A percentile compares a stretch with the other conserved stretches of the same genome.
Conservation (phyloP, 2,329 filamentous ascomycete genomes). For the Fusarium keratoplasticum region DNA sequence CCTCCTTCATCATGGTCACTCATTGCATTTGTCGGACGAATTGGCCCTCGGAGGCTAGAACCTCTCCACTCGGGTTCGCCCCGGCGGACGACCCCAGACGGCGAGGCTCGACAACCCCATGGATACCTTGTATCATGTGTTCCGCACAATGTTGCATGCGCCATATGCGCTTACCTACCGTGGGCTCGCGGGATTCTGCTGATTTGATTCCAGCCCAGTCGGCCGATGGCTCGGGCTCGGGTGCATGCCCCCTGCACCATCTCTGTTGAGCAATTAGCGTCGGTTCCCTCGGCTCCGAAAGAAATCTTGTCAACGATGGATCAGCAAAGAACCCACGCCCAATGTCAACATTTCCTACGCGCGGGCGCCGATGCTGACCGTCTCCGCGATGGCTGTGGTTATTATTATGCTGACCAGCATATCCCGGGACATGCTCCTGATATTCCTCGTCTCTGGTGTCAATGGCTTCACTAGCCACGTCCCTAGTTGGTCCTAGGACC, state of each 20-base stretch:
- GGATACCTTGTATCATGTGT: constrained; percentile 25
- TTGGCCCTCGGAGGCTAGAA: constrained; percentile 26
- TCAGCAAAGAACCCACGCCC: constrained; percentile 9
- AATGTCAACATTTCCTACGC: neutral
- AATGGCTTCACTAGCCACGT: neutral
- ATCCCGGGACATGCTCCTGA: constrained; percentile 1
- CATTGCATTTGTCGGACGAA: constrained; percentile 9
- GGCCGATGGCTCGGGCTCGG: constrained; percentile 31
- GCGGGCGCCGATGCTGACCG: constrained; percentile 3
- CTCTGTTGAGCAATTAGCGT: constrained; percentile 17
- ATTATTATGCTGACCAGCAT: constrained; percentile 5
- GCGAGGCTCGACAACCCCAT: constrained; percentile 9
- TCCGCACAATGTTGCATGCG: constrained; percentile 30
- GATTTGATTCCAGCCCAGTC: constrained; percentile 23
- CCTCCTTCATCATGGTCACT: constrained; percentile 6
- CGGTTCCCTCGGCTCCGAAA: constrained; percentile 41
- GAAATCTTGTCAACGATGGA: constrained; percentile 8
- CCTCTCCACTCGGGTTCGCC: constrained; percentile 31
- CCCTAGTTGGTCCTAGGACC: neutral
- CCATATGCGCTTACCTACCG: constrained; percentile 23
- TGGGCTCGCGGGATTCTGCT: constrained; percentile 1
- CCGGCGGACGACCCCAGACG: constrained; percentile 31
- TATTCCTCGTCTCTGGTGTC: constrained; percentile 8
- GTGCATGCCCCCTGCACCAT: constrained; percentile 18
- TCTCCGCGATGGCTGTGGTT: neutral